Base-by-base conservation (phyloP, 345 rosid species). In the Syzygium aqueum region DNA sequence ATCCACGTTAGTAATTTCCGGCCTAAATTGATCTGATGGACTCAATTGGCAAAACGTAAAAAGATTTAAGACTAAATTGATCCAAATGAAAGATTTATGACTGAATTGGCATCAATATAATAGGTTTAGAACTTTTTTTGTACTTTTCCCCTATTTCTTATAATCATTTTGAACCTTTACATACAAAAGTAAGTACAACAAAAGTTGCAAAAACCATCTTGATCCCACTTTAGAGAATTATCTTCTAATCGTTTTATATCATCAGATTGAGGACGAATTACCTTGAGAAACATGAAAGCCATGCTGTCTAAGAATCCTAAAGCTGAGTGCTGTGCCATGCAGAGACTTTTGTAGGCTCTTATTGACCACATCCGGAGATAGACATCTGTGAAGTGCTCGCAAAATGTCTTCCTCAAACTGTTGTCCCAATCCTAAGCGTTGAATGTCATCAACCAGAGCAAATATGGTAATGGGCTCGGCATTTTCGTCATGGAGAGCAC, bases 281-380 rank as follows among this genome's bases (percentile, higher is more conserved):
- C 95, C 95, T 91, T 89, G 91, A 40, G 93, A 91, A 84, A 90
- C 63, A 3, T 51, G 25, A 77, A 85, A 91, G 2, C 94, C 94
- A 51, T 90, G 92, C 85, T 88, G 94, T 86, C 95, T 89, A 10
- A 90, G 89, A 40, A 92, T 92, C 90, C 92, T 87, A 87, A 91
- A 92, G 87, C 80, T 51, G 23, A 92, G 94, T 82, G 93, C 92
- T 3, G 86, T 83, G 2, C 85, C 86, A 53, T 90, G 88, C 37
- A 93, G 88, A 13, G 86, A 78, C 14, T 84, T 51, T 8, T 88
- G 85, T 11, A 25, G 54, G 30, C 40, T 37, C 30, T 30, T 85
- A 6, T 2, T 2, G 23, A 7, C 22, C 19, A 8, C 78, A 23
- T 84, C 86, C 3, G 3, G 21, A 21, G 51, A 84, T 19, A 30